These are phyloP conservation scores for Dichotomocladium elegans DNA, from an alignment of 371 early-diverging fungal genomes.

Conservation along the genomic window DNA sequence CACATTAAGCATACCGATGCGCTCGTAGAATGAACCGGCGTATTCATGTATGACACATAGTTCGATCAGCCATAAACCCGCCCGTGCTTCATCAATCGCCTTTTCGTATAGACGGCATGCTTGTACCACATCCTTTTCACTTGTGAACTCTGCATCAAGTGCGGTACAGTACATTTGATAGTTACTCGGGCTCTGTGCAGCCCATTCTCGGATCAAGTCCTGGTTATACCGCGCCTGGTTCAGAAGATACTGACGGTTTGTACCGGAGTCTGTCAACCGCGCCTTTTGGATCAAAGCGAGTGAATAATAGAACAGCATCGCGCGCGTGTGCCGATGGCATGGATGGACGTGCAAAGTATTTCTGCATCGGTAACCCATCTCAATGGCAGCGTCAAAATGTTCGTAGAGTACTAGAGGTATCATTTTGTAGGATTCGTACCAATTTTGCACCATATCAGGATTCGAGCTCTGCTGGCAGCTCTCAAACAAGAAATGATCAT, in stretches of 20 bases:
- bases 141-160: conserved; percentile 29
- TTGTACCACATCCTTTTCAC: conserved; percentile 10
- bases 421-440: conserved; percentile 39
- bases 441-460: conserved; percentile 26
- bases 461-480: conserved; percentile 32
- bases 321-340: conserved; percentile 33
- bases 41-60: conserved; percentile 36
- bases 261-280: conserved; percentile 1
- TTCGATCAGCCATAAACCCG: conserved; percentile 32
- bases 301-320: conserved; percentile 26
- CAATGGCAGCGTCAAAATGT: conserved; percentile 33
- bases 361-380: conserved; percentile 25
- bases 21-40: conserved; percentile 33
- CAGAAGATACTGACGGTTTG: conserved; percentile 10
- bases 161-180: conserved; percentile 31
- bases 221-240: conserved; percentile 25
- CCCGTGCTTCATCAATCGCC: conserved; percentile 31
- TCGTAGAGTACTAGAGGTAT: conserved; percentile 37
- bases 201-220: conserved; percentile 22
- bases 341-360: conserved; percentile 29
- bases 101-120: conserved; percentile 25
- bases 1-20: conserved; percentile 29
- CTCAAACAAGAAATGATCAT: conserved; percentile 32
- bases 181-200: conserved; percentile 21
- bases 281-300: conserved; percentile 32